Base-by-base conservation (phyloP, 148 eudicot genomes). In the Cornus controversa region DNA sequence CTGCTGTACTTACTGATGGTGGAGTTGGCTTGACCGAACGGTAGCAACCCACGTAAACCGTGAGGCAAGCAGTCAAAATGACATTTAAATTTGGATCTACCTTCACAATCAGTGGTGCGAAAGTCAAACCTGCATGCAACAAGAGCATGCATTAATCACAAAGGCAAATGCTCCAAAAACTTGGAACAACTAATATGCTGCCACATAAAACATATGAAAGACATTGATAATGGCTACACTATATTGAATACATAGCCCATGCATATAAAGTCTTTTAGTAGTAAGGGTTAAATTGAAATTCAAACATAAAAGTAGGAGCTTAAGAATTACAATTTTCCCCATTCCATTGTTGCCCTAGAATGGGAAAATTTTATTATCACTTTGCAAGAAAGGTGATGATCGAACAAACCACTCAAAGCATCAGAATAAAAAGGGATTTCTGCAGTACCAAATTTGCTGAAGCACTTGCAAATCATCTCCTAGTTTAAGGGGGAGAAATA, bases 1-100 rank as follows among this genome's bases (percentile, higher is more conserved):
- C 67, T 37, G 63, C 9, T 73, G 23, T 45, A 85, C 98, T 90
- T 86, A 96, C 99, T 5, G 99, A 77, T 73, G 99, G 99, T 54
- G 99, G 99, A 60, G 94, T 93, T 80, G 97, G 85, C 90, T 96
- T 96, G 62, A 96, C 99, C 13, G 99, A 96, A 27, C 98, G 97
- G 77, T 88, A 93, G 79, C 99, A 96, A 16, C 99, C 99, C 77
- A 96, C 97, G 66, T 76, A 96, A 54, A 96, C 97, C 4, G 99
- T 81, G 79, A 96, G 97, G 85, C 93, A 91, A 47, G 99, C 98
- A 23, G 98, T 96, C 83, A 91, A 90, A 86, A 96, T 80, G 68
- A 96, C 98, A 87, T 96, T 96, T 58, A 90, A 77, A 80, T 96
- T 96, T 80, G 99, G 97, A 76, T 96, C 87, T 74, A 96, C 93